A percentile compares a stretch with the other conserved stretches of the same genome.
Evolutionary conservation across 768 basidiomycete genomes (phyloP).

Genomic region (Suillus luteus): DNA sequence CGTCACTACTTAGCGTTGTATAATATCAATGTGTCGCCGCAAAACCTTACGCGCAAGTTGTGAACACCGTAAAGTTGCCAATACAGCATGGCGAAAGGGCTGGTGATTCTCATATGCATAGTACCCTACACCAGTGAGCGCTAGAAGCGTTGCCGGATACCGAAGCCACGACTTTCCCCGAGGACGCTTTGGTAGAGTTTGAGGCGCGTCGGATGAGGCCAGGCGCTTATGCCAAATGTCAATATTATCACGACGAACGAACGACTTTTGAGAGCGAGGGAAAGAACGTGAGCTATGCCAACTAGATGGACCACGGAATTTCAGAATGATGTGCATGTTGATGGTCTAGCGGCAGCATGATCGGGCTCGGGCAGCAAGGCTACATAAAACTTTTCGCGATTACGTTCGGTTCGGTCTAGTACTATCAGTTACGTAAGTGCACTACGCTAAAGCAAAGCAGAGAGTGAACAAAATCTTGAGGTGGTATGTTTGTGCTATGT

Average conservation of each 20-base stretch:
- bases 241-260: neutral
- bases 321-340: conserved; percentile 2
- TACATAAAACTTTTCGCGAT: neutral
- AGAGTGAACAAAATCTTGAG: neutral
- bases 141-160: conserved; percentile 26
- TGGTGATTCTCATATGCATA: conserved; percentile 68
- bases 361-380: conserved; percentile 2
- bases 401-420: conserved; percentile 3
- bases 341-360: neutral
- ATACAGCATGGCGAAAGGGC: conserved; percentile 71
- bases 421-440: neutral
- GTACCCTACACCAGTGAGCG: conserved; percentile 34
- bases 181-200: conserved; percentile 16
- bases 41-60: conserved; percentile 62
- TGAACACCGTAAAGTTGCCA: conserved; percentile 79
- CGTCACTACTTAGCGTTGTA: conserved; percentile 10
- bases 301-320: neutral
- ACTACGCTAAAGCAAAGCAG: neutral
- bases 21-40: conserved; percentile 25
- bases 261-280: conserved; percentile 2
- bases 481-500: neutral
- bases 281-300: conserved; percentile 3
- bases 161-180: conserved; percentile 25
- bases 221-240: neutral
- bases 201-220: neutral